Conservation (phyloP, 1,139 yeast species). For the Sugiyamaella paludigena region DNA sequence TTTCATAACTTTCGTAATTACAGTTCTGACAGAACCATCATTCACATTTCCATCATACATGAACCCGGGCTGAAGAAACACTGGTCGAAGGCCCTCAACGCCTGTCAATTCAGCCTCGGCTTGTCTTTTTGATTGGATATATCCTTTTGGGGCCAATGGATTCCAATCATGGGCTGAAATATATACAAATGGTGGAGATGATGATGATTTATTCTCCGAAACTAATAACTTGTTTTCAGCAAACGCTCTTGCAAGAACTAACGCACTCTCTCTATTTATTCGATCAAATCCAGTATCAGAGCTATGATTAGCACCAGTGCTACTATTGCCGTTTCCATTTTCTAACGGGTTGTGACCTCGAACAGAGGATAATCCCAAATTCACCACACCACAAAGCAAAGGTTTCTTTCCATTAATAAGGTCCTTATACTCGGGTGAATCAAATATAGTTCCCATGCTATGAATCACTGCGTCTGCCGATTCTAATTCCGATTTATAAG, state of each 20-base stretch:
- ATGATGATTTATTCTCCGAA: slow-evolving; percentile 3
- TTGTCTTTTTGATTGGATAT: slow-evolving; percentile 69
- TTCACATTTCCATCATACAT: slow-evolving; percentile 59
- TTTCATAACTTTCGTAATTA: slow-evolving; percentile 11
- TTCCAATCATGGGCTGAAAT: slow-evolving; percentile 72
- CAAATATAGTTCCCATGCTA: slow-evolving; percentile 71
- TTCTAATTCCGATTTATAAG: slow-evolving; percentile 49
- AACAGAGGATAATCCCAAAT: slow-evolving; percentile 13
- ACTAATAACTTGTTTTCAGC: slow-evolving; percentile 24
- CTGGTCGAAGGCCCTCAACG: slow-evolving; percentile 49
- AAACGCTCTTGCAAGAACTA: slow-evolving; percentile 58
- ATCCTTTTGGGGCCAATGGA: slow-evolving; percentile 57
- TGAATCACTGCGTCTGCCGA: slow-evolving; percentile 73
- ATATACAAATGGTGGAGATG: slow-evolving; percentile 56
- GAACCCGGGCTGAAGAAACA: slow-evolving; percentile 74
- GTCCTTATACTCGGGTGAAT: slow-evolving; percentile 63
- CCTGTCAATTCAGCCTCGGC: slow-evolving; percentile 60
- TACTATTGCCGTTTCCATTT: slow-evolving; percentile 21
- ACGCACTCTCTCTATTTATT: slow-evolving; percentile 69
- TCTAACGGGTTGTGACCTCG: slow-evolving; percentile 31
- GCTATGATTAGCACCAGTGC: too few species aligned
- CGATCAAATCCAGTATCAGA: slow-evolving; percentile 56
- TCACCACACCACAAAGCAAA: slow-evolving; percentile 10
- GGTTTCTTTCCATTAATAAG: slow-evolving; percentile 25
- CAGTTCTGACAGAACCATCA: slow-evolving; percentile 12